These are phyloP conservation scores for Verticillium nonalfalfae DNA, from an alignment of 2,329 filamentous ascomycete species.

Conservation along the genomic window DNA sequence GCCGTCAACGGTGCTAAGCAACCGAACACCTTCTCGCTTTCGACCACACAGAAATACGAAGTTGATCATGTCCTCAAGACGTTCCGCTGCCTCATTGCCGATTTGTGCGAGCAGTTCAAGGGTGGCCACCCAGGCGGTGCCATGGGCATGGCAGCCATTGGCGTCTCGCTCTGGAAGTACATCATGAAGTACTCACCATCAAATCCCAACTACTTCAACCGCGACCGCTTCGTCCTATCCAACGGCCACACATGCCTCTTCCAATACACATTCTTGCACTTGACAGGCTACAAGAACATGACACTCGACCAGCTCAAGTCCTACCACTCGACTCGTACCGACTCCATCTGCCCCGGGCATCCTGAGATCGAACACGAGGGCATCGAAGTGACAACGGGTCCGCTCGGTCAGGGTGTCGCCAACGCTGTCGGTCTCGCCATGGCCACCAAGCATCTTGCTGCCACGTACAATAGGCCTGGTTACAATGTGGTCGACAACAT, in stretches of 20 bases:
- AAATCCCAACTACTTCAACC: constrained; percentile 46
- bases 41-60: constrained; percentile 5
- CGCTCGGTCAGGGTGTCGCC: constrained; percentile 48
- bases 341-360: constrained; percentile 42
- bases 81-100: constrained; percentile 15
- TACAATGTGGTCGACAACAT: constrained; percentile 41
- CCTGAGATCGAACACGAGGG: constrained; percentile 50
- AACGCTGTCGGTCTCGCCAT: constrained; percentile 52
- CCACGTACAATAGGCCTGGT: constrained; percentile 41
- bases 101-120: constrained; percentile 52
- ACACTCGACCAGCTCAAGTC: constrained; percentile 45
- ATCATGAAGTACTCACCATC: constrained; percentile 51
- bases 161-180: constrained; percentile 47
- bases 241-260: constrained; percentile 48
- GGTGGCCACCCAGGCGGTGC: constrained; percentile 45
- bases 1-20: constrained; percentile 4
- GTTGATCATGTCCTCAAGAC: constrained; percentile 5
- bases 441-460: constrained; percentile 44
- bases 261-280: constrained; percentile 42
- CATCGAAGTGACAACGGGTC: constrained; percentile 51
- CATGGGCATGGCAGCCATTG: constrained; percentile 28
- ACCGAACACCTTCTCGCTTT: constrained; percentile 5
- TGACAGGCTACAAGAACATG: constrained; percentile 42
- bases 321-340: constrained; percentile 25
- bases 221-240: constrained; percentile 53